Conservation (phyloP, 352 stramenopile species). For the Lagenidium sp. region DNA sequence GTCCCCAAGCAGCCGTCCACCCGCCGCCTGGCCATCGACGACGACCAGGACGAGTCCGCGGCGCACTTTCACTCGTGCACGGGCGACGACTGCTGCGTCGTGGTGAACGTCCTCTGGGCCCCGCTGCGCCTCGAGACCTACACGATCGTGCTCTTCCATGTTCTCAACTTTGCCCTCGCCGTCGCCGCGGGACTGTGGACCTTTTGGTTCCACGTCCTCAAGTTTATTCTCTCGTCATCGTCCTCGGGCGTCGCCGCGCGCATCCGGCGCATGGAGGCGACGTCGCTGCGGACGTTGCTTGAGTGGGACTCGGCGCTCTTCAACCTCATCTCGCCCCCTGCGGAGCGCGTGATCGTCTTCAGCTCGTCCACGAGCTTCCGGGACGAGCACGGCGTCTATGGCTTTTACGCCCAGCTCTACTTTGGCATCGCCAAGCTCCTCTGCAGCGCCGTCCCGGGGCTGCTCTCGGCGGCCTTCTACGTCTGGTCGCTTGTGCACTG, state of each 20-base stretch:
- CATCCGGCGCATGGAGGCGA: conserved; percentile 19
- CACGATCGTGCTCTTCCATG: conserved; percentile 48
- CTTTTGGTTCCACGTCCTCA: conserved; percentile 14
- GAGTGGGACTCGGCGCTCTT: conserved; percentile 36
- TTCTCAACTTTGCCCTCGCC: conserved; percentile 36
- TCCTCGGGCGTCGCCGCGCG: not conserved
- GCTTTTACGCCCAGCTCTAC: conserved; percentile 44
- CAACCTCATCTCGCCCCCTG: conserved; percentile 40
- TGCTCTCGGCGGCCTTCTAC: conserved; percentile 30
- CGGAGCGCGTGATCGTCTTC: conserved; percentile 46
- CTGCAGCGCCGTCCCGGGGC: conserved; percentile 30
- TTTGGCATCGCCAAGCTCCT: conserved; percentile 44
- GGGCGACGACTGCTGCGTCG: conserved; percentile 36
- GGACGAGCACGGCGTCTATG: conserved; percentile 20
- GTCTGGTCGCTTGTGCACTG: conserved; percentile 36
- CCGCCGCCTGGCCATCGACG: not conserved
- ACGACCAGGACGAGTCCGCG: not conserved
- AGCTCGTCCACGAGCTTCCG: conserved; percentile 20
- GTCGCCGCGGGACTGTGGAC: conserved; percentile 19
- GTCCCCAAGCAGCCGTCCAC: not conserved
- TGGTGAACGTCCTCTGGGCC: conserved; percentile 38
- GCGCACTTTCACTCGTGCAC: conserved; percentile 6
- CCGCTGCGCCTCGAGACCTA: conserved; percentile 49
- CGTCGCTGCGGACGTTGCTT: conserved; percentile 25
- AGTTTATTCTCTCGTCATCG: conserved; percentile 9